Evolutionary conservation across 345 rosid genomes (phyloP).

Genomic region (Lepidium didymum): DNA sequence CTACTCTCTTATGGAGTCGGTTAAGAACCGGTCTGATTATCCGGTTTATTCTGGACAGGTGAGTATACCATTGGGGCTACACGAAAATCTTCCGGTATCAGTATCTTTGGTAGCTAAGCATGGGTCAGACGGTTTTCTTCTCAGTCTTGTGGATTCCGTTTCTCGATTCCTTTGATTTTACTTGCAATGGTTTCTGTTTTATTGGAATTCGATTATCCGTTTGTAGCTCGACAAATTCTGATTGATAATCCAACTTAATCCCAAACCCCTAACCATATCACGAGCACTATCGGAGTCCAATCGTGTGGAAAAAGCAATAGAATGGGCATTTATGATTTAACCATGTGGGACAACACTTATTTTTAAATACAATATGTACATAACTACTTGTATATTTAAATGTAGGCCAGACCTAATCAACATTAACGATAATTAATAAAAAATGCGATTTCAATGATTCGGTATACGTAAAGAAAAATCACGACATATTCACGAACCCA

Average conservation of each 20-base stretch:
- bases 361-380: background rate
- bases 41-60: slow-evolving; percentile 35
- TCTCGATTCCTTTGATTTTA: background rate
- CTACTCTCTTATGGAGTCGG: background rate
- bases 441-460: slow-evolving; percentile 2
- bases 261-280: no score
- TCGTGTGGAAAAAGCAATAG: no score
- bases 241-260: no score
- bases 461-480: background rate
- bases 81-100: slow-evolving; percentile 51
- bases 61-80: slow-evolving; percentile 57
- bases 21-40: background rate
- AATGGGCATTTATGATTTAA: no score
- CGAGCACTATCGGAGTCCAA: no score
- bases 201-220: background rate
- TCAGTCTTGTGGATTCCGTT: slow-evolving; percentile 54
- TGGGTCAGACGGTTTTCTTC: slow-evolving; percentile 72
- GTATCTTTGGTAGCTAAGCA: slow-evolving; percentile 63
- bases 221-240: no score
- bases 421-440: background rate
- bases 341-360: no score
- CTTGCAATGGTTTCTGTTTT: background rate
- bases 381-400: background rate
- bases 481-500: background rate
- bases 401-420: background rate